A percentile compares a stretch with the other conserved stretches of the same genome.
Conservation (phyloP, 148 eudicot genomes). For the Rhododendron vialii region DNA sequence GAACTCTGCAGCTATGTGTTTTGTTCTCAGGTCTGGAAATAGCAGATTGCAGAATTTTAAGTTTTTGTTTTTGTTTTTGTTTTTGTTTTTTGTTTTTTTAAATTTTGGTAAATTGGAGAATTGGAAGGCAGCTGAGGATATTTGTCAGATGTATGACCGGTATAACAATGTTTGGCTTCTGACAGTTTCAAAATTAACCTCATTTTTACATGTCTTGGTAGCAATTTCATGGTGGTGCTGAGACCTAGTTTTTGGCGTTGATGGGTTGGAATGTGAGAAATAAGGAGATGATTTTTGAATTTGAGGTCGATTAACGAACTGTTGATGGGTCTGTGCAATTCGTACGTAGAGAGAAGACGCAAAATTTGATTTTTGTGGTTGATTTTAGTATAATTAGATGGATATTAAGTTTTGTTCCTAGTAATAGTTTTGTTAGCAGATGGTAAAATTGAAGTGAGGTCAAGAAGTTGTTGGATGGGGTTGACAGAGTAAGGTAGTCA, state of each 20-base stretch:
- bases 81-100: too few species aligned
- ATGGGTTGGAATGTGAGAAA: background rate
- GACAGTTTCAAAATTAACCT: background rate
- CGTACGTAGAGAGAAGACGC: background rate
- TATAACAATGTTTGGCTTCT: background rate
- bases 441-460: background rate
- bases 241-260: background rate
- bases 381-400: background rate
- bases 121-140: background rate
- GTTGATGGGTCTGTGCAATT: background rate
- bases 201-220: background rate
- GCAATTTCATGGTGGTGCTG: background rate
- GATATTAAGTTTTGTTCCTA: background rate
- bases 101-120: background rate
- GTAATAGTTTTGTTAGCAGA: background rate
- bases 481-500: background rate
- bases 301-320: background rate
- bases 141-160: background rate
- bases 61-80: background rate
- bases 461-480: background rate
- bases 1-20: too few species aligned
- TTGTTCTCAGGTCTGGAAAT: background rate
- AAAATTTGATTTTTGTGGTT: background rate
- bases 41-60: background rate
- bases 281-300: background rate